Evolutionary conservation across 2,329 filamentous ascomycete genomes (phyloP).

Genomic region (Byssochlamys sp.): DNA sequence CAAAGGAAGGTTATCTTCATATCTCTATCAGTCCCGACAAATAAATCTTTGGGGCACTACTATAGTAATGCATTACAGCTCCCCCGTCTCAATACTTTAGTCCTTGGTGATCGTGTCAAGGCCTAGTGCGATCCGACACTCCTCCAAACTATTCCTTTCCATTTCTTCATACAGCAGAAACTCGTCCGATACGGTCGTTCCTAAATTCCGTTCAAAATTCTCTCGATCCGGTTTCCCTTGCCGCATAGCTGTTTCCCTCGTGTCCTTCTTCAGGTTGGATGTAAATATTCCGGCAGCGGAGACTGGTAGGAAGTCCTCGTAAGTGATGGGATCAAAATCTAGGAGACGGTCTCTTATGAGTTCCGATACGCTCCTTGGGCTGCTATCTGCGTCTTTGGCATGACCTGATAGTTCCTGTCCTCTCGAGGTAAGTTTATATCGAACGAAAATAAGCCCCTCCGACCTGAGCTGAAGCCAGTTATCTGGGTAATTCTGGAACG

Average conservation of each 20-base stretch:
- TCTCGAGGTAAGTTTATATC: conserved; percentile 20
- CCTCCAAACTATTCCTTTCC: conserved; percentile 15
- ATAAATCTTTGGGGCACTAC: background rate
- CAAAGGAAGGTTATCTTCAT: too few species aligned
- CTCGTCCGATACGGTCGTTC: conserved; percentile 14
- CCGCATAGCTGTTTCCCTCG: background rate
- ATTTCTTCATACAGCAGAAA: conserved; percentile 19
- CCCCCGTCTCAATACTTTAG: background rate
- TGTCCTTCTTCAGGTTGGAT: conserved; percentile 28
- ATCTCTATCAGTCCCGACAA: background rate
- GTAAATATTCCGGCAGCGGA: conserved; percentile 46
- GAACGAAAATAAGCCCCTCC: conserved; percentile 32
- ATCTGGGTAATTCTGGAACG: conserved; percentile 36
- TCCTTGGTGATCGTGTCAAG: background rate
- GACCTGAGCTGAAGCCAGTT: conserved; percentile 28
- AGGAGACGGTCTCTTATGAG: conserved; percentile 23
- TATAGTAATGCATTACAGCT: too few species aligned
- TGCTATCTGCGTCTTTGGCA: background rate
- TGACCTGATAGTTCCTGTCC: background rate
- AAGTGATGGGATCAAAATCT: conserved; percentile 37
- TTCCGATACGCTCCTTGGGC: background rate
- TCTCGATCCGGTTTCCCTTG: conserved; percentile 14
- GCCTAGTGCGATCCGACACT: conserved; percentile 12
- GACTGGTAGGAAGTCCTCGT: conserved; percentile 47
- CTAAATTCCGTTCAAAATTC: conserved; percentile 17